phyloP scores from a whole-genome alignment of 2,329 filamentous ascomycete genomes.

The Chaetomiaceae sp. region DNA sequence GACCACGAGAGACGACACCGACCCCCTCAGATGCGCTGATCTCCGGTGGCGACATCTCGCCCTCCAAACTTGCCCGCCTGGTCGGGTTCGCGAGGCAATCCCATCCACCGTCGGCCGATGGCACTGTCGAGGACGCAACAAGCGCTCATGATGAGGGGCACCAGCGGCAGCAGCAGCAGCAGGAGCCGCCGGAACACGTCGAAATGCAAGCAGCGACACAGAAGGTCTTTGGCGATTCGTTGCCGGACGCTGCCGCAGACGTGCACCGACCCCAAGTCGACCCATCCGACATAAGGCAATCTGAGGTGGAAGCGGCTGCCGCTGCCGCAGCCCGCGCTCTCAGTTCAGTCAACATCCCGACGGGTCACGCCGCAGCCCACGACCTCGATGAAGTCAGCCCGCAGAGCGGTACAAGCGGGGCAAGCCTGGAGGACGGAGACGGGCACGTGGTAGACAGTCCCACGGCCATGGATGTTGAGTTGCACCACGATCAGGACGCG shows the following conservation, averaged over 20 bases:
- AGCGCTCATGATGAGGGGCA: conserved; percentile 41
- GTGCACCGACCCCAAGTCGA: conserved; percentile 53
- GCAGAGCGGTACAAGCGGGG: conserved; percentile 35
- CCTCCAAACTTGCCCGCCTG: conserved; percentile 49
- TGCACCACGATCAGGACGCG: conserved; percentile 31
- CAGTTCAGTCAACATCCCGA: conserved; percentile 27
- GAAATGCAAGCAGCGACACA: conserved; percentile 41
- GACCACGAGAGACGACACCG: conserved; percentile 43
- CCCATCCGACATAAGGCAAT: conserved; percentile 26
- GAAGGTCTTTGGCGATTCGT: conserved; percentile 46
- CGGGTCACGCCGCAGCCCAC: conserved; percentile 30
- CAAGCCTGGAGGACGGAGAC: conserved; percentile 36
- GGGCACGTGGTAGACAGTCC: conserved; percentile 44
- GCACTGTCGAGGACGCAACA: conserved; percentile 49
- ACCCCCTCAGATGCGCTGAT: conserved; percentile 31
- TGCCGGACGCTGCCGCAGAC: conserved; percentile 45
- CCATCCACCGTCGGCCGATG: conserved; percentile 44
- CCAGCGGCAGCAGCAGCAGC: conserved; percentile 32
- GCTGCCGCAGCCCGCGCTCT: conserved; percentile 36
- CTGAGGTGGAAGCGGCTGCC: conserved; percentile 36
- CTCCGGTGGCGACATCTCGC: conserved; percentile 39
- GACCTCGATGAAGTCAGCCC: conserved; percentile 40
- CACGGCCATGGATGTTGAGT: conserved; percentile 49
- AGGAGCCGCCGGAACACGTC: neutral
- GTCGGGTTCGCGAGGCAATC: conserved; percentile 37